phyloP scores from a whole-genome alignment of 768 basidiomycete genomes.

The Arthromyces matolae region DNA sequence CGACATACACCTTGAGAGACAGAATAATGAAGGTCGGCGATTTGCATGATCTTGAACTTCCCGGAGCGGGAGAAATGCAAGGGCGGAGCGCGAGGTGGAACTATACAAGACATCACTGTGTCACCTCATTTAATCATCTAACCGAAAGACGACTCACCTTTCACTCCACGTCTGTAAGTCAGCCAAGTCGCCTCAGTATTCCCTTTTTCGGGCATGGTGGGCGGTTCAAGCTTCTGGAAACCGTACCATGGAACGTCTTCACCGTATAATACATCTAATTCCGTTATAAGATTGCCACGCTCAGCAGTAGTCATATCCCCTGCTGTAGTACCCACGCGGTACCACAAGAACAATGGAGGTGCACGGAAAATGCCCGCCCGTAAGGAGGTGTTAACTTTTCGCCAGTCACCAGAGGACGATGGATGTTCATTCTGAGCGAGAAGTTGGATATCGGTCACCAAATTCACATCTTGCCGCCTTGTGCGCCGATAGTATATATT shows the following conservation, averaged over 20 bases:
- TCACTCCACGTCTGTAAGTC: slow-evolving; percentile 69
- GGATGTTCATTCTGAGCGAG: slow-evolving; percentile 55
- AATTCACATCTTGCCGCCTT: slow-evolving; percentile 72
- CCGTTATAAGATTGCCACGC: slow-evolving; percentile 70
- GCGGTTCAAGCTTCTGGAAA: slow-evolving; percentile 66
- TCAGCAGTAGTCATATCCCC: slow-evolving; percentile 57
- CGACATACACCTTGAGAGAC: slow-evolving; percentile 75
- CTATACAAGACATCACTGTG: slow-evolving; percentile 30
- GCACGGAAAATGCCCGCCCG: slow-evolving; percentile 58
- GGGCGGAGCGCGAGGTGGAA: slow-evolving; percentile 66
- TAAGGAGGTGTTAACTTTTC: slow-evolving; percentile 56
- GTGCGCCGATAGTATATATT: slow-evolving; percentile 84
- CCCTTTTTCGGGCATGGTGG: slow-evolving; percentile 46
- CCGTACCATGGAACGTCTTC: slow-evolving; percentile 84
- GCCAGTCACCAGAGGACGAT: slow-evolving; percentile 53
- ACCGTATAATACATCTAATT: slow-evolving; percentile 88
- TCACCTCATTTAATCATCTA: neutral
- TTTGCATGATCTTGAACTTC: slow-evolving; percentile 83
- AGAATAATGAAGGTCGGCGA: slow-evolving; percentile 93
- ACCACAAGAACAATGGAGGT: slow-evolving; percentile 73
- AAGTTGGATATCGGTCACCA: slow-evolving; percentile 71
- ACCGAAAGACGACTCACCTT: slow-evolving; percentile 42
- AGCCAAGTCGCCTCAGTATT: slow-evolving; percentile 55
- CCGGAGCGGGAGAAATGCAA: slow-evolving; percentile 82
- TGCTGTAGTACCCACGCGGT: slow-evolving; percentile 62